phyloP scores from a whole-genome alignment of 495 filamentous ascomycete species.

The Sporormia fimetaria region DNA sequence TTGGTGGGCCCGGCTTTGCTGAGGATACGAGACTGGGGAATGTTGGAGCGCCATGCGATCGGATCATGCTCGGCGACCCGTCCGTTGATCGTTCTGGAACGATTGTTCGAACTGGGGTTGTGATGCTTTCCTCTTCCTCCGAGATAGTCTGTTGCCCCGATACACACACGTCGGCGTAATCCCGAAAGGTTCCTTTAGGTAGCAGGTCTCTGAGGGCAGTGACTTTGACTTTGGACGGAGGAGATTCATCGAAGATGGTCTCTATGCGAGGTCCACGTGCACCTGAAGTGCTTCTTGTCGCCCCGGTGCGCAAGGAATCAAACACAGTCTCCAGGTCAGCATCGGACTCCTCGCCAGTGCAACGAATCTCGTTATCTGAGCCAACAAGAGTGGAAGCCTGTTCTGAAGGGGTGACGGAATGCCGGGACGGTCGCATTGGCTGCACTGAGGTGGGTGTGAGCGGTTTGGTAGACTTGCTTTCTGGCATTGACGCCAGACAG shows the following conservation, averaged over 20 bases:
- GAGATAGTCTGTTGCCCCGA: slow-evolving; percentile 42
- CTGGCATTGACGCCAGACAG: slow-evolving; percentile 13
- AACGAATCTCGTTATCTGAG: slow-evolving; percentile 69
- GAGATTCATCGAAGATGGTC: slow-evolving; percentile 74
- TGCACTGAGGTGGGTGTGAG: slow-evolving; percentile 31
- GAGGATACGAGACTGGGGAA: slow-evolving; percentile 20
- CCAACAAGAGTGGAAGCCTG: slow-evolving; percentile 70
- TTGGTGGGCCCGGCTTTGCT: slow-evolving; percentile 23
- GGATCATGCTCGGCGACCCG: slow-evolving; percentile 13
- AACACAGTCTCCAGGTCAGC: slow-evolving; percentile 81
- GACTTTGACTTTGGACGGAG: slow-evolving; percentile 48
- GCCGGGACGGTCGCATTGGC: slow-evolving; percentile 23
- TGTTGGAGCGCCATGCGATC: slow-evolving; percentile 10
- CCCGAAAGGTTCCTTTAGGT: slow-evolving; percentile 37
- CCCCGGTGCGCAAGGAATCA: slow-evolving; percentile 77
- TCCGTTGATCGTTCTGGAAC: slow-evolving; percentile 17
- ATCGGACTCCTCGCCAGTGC: slow-evolving; percentile 74
- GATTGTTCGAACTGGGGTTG: slow-evolving; percentile 42
- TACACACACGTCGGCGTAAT: slow-evolving; percentile 25
- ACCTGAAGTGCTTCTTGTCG: slow-evolving; percentile 49
- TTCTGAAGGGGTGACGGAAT: slow-evolving; percentile 46
- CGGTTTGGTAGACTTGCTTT: slow-evolving; percentile 13
- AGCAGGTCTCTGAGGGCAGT: slow-evolving; percentile 45
- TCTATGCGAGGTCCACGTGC: slow-evolving; percentile 55
- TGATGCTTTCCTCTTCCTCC: slow-evolving; percentile 52